Conservation (phyloP, 1,284 basidiomycete species). For the Caloboletus inedulis region DNA sequence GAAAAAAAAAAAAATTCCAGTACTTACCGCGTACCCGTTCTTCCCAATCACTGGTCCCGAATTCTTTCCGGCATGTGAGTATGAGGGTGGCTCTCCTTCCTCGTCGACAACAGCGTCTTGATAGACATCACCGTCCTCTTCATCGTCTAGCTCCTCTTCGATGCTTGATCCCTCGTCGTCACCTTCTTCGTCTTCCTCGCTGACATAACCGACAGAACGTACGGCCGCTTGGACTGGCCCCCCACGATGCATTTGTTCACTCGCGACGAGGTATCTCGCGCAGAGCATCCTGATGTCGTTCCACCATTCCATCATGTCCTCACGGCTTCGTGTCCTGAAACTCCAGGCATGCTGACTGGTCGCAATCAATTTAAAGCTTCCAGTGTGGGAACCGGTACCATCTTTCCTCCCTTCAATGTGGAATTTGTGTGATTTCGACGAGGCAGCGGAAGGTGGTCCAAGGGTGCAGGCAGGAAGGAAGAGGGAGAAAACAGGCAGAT, state of each 20-base stretch:
- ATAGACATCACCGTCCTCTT: constrained; percentile 42
- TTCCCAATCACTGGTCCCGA: constrained; percentile 52
- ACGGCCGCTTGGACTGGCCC: constrained; percentile 95
- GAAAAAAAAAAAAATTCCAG: neutral
- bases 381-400: constrained; percentile 64
- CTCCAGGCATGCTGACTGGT: constrained; percentile 75
- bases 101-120: constrained; percentile 40
- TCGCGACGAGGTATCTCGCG: constrained; percentile 92
- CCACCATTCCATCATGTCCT: constrained; percentile 99
- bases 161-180: constrained; percentile 69
- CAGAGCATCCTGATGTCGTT: constrained; percentile 97
- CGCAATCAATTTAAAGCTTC: constrained; percentile 40
- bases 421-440: constrained; percentile 88
- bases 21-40: constrained; percentile 73
- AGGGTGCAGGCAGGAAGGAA: constrained; percentile 97
- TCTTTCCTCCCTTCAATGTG: constrained; percentile 94
- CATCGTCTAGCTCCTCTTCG: constrained; percentile 73
- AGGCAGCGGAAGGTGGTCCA: constrained; percentile 81
- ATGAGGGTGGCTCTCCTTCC: constrained; percentile 50
- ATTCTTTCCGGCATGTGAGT: constrained; percentile 40
- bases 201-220: constrained; percentile 79
- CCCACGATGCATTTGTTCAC: constrained; percentile 89
- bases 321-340: constrained; percentile 86
- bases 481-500: constrained; percentile 79
- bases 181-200: constrained; percentile 68